A percentile compares a stretch with the other conserved stretches of the same genome.
phyloP scores from a whole-genome alignment of 257 asterid genomes.

The Pogostemon cablin region DNA sequence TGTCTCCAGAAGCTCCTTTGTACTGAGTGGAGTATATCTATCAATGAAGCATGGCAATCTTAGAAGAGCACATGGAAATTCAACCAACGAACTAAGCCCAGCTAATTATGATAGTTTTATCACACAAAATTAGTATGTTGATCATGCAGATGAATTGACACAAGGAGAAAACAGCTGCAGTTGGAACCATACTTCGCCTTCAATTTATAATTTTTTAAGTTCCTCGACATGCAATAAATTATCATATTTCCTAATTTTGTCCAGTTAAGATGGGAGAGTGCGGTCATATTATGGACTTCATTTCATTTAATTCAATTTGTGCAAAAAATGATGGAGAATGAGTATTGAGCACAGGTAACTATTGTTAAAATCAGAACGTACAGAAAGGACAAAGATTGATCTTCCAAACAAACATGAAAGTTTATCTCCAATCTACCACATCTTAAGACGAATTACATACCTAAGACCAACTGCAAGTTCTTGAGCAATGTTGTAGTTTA shows the following conservation, averaged over 20 bases:
- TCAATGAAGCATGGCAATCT: constrained; percentile 32
- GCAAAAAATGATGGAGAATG: constrained; percentile 6
- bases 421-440: constrained; percentile 4
- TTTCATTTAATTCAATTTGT: not conserved
- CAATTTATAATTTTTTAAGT: not conserved
- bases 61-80: constrained; percentile 22
- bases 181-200: constrained; percentile 12
- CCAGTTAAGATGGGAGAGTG: not conserved
- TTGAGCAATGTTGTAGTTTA: constrained; percentile 78
- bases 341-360: constrained; percentile 3
- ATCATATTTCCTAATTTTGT: constrained; percentile 10
- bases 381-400: constrained; percentile 8
- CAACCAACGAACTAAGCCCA: constrained; percentile 18
- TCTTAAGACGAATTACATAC: constrained; percentile 45
- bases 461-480: constrained; percentile 92
- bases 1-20: constrained; percentile 80
- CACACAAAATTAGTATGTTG: constrained; percentile 7
- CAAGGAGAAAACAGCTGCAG: constrained; percentile 19
- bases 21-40: constrained; percentile 85
- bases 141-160: not conserved
- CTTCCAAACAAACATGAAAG: not conserved
- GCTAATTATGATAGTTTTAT: not conserved
- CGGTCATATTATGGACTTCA: not conserved
- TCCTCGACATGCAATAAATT: not conserved
- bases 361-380: not conserved